A percentile compares a stretch with the other conserved stretches of the same genome.
Conservation (phyloP, 768 basidiomycete genomes). For the Strobilomyces echinocephalus region DNA sequence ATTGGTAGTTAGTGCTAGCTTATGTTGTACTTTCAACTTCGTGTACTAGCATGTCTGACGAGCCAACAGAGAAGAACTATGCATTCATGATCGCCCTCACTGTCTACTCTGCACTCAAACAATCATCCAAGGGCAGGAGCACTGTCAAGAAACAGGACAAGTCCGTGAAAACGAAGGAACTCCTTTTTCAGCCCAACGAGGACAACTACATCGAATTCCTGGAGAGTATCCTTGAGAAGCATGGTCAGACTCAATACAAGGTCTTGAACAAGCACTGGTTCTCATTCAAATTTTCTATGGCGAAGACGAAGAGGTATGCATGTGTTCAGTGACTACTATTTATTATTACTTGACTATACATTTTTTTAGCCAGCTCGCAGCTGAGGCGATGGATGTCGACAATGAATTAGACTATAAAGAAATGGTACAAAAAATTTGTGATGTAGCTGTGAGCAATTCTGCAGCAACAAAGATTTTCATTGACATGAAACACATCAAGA, state of each 20-base stretch:
- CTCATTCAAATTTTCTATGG: not conserved
- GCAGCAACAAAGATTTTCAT: constrained; percentile 2
- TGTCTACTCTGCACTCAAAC: not conserved
- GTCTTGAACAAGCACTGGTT: not conserved
- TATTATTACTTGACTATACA: not conserved
- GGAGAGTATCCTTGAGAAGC: not conserved
- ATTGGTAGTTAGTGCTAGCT: too few relatives aligned
- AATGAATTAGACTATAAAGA: constrained; percentile 9
- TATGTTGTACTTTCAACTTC: too few relatives aligned
- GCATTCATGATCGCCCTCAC: not conserved
- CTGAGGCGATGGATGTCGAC: constrained; percentile 8
- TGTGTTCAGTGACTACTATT: too few relatives aligned
- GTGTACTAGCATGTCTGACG: not conserved
- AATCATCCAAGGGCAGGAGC: not conserved
- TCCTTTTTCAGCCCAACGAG: not conserved
- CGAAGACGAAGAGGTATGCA: not conserved
- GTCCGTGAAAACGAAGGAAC: not conserved
- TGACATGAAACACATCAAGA: constrained; percentile 2
- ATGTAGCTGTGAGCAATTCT: not conserved
- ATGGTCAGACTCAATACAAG: not conserved
- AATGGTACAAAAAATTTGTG: constrained; percentile 12
- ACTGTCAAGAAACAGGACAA: not conserved
- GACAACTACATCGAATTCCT: not conserved
- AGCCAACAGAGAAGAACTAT: not conserved
- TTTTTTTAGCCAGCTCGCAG: not conserved